Evolutionary conservation across 768 basidiomycete genomes (phyloP), one percentile per base, ranked within the genome.

Genomic region (Hericium rajendrae): DNA sequence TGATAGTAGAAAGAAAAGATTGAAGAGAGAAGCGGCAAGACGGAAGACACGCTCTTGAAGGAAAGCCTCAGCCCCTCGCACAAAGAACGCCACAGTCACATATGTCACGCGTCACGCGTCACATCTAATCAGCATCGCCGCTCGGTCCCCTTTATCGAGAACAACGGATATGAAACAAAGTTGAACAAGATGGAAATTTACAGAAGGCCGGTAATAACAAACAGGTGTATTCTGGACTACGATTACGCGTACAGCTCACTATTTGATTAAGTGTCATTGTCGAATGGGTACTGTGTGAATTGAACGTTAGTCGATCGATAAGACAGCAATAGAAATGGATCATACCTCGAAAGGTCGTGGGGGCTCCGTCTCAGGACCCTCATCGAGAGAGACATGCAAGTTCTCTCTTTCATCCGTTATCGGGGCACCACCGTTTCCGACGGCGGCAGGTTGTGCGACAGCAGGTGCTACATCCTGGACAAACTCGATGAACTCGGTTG

Each of bases 341-440:
- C 86, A 59, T 64, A 92, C 91, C 84, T 94, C 91, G 65, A 95
- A 95, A 24, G 88, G 69, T 65, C 78, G 79, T 66, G 93, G 93
- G 12, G 84, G 81, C 46, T 82, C 85, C 24, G 82, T 84, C 65
- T 94, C 91, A 9, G 84, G 80, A 16, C 78, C 79, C 65, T 69
- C 78, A 65, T 88, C 85, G 55, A 91, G 71, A 8, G 86, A 75
- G 53, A 89, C 84, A 63, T 88, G 82, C 41, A 58, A 66, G 32
- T 32, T 32, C 13, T 56, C 59, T 55, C 56, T 53, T 18, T 59
- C 57, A 37, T 40, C 62, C 15, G 75, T 69, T 6, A 67, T 62
- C 46, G 70, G 61, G 39, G 62, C 65, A 9, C 64, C 64, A 26
- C 69, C 70, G 50, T 73, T 66, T 48, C 65, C 71, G 57, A 72